phyloP scores from a whole-genome alignment of 257 asterid species.

The Plantago major region DNA sequence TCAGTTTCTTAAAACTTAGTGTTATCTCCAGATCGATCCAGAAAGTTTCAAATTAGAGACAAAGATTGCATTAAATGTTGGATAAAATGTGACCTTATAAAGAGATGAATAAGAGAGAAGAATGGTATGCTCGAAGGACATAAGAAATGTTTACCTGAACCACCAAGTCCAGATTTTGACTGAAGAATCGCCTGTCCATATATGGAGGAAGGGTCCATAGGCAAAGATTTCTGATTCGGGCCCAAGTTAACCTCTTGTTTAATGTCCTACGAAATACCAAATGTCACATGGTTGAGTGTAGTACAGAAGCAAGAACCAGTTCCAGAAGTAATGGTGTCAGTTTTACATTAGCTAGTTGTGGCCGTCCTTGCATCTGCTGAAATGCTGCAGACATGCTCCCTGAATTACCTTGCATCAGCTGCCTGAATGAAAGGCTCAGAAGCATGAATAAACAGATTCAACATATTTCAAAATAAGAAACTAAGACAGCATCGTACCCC shows the following conservation, averaged over 20 bases:
- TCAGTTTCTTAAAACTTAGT: no score
- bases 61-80: no score
- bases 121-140: no score
- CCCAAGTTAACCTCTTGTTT: slow-evolving; percentile 76
- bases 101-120: no score
- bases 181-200: slow-evolving; percentile 95
- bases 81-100: no score
- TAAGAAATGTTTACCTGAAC: slow-evolving; percentile 57
- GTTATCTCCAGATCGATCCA: no score
- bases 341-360: slow-evolving; percentile 71
- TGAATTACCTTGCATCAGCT: slow-evolving; percentile 80
- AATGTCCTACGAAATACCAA: slow-evolving; percentile 55
- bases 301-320: slow-evolving; percentile 12
- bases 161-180: slow-evolving; percentile 89
- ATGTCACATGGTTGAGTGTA: slow-evolving; percentile 18
- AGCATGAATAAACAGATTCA: no score
- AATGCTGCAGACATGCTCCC: slow-evolving; percentile 87
- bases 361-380: slow-evolving; percentile 98
- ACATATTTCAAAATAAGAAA: slow-evolving; percentile 4
- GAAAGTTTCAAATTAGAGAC: no score
- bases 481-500: slow-evolving; percentile 48
- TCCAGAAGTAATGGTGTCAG: slow-evolving; percentile 14
- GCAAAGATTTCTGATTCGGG: slow-evolving; percentile 61
- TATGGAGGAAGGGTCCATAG: slow-evolving; percentile 87
- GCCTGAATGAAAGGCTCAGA: slow-evolving; percentile 63